A percentile compares a stretch with the other conserved stretches of the same genome.
Evolutionary conservation across 495 filamentous ascomycete genomes (phyloP).

Genomic region (Cenococcum geophilum): DNA sequence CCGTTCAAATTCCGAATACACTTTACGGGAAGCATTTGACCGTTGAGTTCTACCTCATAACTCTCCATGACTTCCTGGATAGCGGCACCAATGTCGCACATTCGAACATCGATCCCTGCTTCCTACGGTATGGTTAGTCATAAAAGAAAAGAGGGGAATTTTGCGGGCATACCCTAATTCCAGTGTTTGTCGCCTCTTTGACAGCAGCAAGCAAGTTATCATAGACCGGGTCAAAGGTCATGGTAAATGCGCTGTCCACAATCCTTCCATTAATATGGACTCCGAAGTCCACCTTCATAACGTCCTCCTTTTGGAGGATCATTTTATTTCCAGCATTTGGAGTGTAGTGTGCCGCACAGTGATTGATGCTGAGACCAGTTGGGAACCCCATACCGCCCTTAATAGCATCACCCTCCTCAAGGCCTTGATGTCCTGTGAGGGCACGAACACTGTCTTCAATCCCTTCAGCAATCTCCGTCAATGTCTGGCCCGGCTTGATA

Average conservation of each 20-base stretch:
- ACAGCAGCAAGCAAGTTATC: conserved; percentile 77
- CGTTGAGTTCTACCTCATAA: conserved; percentile 75
- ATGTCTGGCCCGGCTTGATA: conserved; percentile 72
- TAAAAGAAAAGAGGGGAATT: background rate
- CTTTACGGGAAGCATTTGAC: conserved; percentile 74
- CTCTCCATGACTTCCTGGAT: conserved; percentile 90
- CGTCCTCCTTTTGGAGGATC: conserved; percentile 70
- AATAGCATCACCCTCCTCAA: conserved; percentile 72
- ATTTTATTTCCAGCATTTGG: conserved; percentile 90
- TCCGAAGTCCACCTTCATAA: conserved; percentile 91
- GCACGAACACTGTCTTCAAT: conserved; percentile 82
- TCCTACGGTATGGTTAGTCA: conserved; percentile 40
- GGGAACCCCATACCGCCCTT: conserved; percentile 86
- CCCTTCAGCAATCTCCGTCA: conserved; percentile 76
- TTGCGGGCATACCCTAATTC: conserved; percentile 49
- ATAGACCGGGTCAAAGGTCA: conserved; percentile 80
- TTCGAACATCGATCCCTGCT: conserved; percentile 75
- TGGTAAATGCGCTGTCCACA: conserved; percentile 88
- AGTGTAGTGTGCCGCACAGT: conserved; percentile 83
- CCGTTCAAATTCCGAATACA: conserved; percentile 82
- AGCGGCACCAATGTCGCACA: conserved; percentile 66
- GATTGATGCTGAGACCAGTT: conserved; percentile 77
- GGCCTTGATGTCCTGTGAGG: conserved; percentile 67
- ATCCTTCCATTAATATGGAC: conserved; percentile 88
- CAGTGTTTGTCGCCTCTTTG: conserved; percentile 81